Conservation (phyloP, 83 land plant species). For the Isoetes engelmannii region DNA sequence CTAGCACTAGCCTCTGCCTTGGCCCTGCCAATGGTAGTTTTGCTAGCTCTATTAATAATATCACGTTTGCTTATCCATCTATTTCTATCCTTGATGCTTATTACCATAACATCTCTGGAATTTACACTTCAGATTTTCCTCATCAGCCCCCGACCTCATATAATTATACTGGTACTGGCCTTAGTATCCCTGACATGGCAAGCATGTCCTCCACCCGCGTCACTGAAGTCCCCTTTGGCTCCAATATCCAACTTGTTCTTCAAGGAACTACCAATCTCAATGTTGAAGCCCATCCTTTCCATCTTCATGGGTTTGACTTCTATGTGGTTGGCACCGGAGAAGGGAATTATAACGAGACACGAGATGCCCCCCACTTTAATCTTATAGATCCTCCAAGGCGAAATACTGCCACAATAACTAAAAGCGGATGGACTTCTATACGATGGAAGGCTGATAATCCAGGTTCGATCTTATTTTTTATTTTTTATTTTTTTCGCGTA, state of each 20-base stretch:
- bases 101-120: conserved; percentile 23
- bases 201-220: conserved; percentile 28
- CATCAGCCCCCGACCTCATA: conserved; percentile 28
- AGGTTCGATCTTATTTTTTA: conserved; percentile 22
- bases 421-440: conserved; percentile 52
- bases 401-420: conserved; percentile 45
- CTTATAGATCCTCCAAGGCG: conserved; percentile 45
- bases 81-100: conserved; percentile 51
- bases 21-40: conserved; percentile 19
- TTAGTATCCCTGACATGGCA: background rate
- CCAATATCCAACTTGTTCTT: conserved; percentile 41
- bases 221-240: conserved; percentile 24
- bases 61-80: conserved; percentile 40
- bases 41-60: conserved; percentile 53
- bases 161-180: conserved; percentile 32
- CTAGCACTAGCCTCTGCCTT: conserved; percentile 22
- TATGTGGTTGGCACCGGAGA: conserved; percentile 50
- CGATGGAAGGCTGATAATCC: conserved; percentile 57
- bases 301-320: conserved; percentile 56
- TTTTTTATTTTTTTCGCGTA: no score
- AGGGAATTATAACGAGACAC: conserved; percentile 43
- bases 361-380: conserved; percentile 34
- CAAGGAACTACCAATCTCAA: conserved; percentile 49
- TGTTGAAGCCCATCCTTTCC: conserved; percentile 51
- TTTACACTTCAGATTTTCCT: conserved; percentile 50